Evolutionary conservation across 2,329 filamentous ascomycete genomes (phyloP).

Genomic region (Ascochyta pisi): DNA sequence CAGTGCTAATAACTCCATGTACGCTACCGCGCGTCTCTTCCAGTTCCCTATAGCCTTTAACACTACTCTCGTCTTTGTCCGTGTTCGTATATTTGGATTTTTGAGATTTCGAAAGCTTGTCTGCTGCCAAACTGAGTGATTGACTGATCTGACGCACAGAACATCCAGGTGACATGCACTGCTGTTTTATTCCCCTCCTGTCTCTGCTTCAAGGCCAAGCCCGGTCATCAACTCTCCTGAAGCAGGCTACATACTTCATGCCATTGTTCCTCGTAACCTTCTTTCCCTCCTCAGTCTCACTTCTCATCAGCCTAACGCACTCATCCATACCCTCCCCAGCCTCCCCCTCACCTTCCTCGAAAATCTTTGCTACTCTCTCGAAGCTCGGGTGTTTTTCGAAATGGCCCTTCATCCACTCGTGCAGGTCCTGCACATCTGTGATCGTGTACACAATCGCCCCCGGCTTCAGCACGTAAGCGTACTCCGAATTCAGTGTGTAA

Average conservation of each 20-base stretch:
- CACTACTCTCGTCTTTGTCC: too few species aligned
- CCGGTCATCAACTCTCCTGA: conserved; percentile 80
- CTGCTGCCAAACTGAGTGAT: not conserved
- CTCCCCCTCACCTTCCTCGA: conserved; percentile 68
- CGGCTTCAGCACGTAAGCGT: conserved; percentile 83
- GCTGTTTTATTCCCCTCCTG: not conserved
- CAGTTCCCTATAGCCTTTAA: too few species aligned
- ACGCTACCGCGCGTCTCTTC: too few species aligned
- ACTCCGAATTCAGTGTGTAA: conserved; percentile 86
- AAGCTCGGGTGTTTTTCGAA: conserved; percentile 81
- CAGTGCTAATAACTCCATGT: too few species aligned
- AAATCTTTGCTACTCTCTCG: conserved; percentile 65
- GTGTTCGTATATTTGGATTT: too few species aligned
- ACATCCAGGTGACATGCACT: not conserved
- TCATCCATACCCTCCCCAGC: conserved; percentile 72
- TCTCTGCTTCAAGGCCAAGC: conserved; percentile 72
- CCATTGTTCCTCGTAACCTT: conserved; percentile 93
- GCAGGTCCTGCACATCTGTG: conserved; percentile 93
- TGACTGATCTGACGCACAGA: not conserved
- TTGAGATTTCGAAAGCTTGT: too few species aligned
- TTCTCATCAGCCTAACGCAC: conserved; percentile 76
- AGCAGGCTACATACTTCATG: conserved; percentile 89
- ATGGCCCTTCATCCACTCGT: conserved; percentile 91
- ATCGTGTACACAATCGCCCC: conserved; percentile 94
- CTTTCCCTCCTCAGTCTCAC: conserved; percentile 95